These are phyloP conservation scores for Coemansia guatemalensis DNA, from an alignment of 192 early-diverging fungal genomes.

Conservation along the genomic window DNA sequence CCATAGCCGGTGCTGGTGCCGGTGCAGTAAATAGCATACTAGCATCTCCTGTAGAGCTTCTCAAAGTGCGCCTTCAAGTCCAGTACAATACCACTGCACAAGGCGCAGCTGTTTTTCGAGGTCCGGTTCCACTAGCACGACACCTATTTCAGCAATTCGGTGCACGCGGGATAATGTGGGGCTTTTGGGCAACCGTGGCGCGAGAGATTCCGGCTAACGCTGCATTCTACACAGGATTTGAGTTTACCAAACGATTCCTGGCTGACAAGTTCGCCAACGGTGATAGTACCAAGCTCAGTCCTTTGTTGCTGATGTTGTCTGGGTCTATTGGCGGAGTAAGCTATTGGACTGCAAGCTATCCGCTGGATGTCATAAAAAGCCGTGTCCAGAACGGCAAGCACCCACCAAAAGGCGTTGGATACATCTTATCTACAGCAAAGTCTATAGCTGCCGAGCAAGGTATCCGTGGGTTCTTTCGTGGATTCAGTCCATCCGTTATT, in stretches of 20 bases:
- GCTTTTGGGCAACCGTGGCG: constrained; percentile 76
- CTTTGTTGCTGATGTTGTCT: constrained; percentile 64
- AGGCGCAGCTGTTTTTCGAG: constrained; percentile 29
- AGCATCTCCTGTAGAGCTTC: constrained; percentile 91
- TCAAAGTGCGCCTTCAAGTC: constrained; percentile 91
- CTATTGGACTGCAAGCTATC: constrained; percentile 84
- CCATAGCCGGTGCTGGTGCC: constrained; percentile 84
- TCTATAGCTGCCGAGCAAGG: constrained; percentile 61
- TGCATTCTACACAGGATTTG: constrained; percentile 86
- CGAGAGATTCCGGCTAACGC: constrained; percentile 83
- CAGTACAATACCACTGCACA: constrained; percentile 60
- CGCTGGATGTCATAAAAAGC: constrained; percentile 85
- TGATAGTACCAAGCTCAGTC: constrained; percentile 49
- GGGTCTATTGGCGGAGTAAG: constrained; percentile 79
- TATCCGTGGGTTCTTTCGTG: constrained; percentile 61
- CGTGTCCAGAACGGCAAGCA: constrained; percentile 63
- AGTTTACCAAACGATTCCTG: constrained; percentile 71
- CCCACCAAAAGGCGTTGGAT: constrained; percentile 62
- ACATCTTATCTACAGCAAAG: constrained; percentile 57
- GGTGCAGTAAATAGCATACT: constrained; percentile 82
- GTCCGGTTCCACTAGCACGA: constrained; percentile 67
- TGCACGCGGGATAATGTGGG: constrained; percentile 75
- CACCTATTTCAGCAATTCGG: constrained; percentile 70
- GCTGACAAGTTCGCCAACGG: constrained; percentile 50
- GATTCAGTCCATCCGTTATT: constrained; percentile 59